Percentiles rank a stretch among this genome's conserved stretches.
Conservation (phyloP, 2,329 filamentous ascomycete genomes). For the Pleurostoma richardsiae region DNA sequence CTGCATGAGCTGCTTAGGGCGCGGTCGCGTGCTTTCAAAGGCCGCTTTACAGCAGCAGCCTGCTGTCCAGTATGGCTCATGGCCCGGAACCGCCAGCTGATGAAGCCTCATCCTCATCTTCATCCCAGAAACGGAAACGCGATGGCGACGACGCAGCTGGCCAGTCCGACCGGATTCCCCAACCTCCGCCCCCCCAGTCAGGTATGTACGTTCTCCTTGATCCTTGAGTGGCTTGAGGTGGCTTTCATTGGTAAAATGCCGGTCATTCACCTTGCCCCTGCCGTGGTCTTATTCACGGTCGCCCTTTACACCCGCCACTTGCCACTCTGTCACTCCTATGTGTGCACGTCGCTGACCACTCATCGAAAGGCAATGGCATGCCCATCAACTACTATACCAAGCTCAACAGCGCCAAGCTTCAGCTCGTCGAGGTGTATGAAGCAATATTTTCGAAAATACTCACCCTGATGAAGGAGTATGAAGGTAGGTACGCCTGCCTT, state of each 20-base stretch:
- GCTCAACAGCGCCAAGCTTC: conserved; percentile 36
- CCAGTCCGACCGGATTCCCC: conserved; percentile 34
- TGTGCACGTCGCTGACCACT: too few species aligned
- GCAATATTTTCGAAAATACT: conserved; percentile 73
- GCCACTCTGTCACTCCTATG: conserved; percentile 8
- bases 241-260: too few species aligned
- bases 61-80: conserved; percentile 31
- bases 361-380: conserved; percentile 20
- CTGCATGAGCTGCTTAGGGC: too few species aligned
- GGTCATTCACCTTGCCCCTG: background rate
- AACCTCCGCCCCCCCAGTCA: conserved; percentile 37
- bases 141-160: conserved; percentile 37
- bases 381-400: conserved; percentile 51
- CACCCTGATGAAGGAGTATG: conserved; percentile 71
- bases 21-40: too few species aligned
- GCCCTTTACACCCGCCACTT: conserved; percentile 1
- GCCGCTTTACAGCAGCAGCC: too few species aligned
- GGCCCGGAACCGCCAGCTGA: conserved; percentile 5
- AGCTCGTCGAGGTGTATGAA: conserved; percentile 46
- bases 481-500: conserved; percentile 37
- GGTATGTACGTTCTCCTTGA: conserved; percentile 21
- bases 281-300: conserved; percentile 2
- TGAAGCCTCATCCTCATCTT: conserved; percentile 18
- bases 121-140: conserved; percentile 38
- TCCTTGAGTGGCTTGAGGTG: too few species aligned